These are phyloP conservation scores for Linum trigynum DNA, from an alignment of 345 rosid genomes.

Conservation along the genomic window DNA sequence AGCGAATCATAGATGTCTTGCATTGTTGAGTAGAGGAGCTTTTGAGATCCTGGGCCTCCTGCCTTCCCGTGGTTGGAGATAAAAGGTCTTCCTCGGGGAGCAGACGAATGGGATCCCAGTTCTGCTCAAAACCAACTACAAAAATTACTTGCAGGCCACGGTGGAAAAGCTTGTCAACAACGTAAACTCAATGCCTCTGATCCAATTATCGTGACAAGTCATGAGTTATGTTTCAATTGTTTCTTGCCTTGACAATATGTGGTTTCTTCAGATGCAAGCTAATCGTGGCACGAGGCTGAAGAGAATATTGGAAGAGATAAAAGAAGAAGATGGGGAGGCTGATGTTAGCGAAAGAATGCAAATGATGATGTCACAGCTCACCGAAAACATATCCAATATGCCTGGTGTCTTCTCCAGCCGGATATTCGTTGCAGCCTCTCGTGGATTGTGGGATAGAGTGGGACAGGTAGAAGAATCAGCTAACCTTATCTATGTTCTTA, in stretches of 20 bases:
- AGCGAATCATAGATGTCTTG: conserved; percentile 81
- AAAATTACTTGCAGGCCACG: conserved; percentile 83
- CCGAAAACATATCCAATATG: conserved; percentile 61
- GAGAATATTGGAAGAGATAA: conserved; percentile 79
- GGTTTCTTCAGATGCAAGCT: conserved; percentile 53
- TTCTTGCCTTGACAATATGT: no score
- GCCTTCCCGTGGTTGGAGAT: conserved; percentile 63
- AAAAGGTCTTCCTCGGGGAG: conserved; percentile 69
- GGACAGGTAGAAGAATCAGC: conserved; percentile 51
- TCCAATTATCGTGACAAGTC: not conserved
- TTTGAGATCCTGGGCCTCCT: conserved; percentile 85
- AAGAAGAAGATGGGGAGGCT: conserved; percentile 79
- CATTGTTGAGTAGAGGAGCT: conserved; percentile 70
- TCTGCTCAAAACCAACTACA: conserved; percentile 81
- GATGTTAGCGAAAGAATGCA: conserved; percentile 91
- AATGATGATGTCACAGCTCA: conserved; percentile 53
- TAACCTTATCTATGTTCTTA: not conserved
- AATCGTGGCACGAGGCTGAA: conserved; percentile 63
- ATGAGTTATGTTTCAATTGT: not conserved
- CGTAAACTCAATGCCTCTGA: conserved; percentile 35
- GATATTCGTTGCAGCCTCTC: conserved; percentile 75
- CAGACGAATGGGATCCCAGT: conserved; percentile 89
- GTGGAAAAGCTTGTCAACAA: conserved; percentile 82
- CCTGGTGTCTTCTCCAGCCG: conserved; percentile 64
- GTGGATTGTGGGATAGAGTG: conserved; percentile 93